Percentiles rank a stretch among this genome's conserved stretches.
These are phyloP conservation scores for Phoma sp. DNA, from an alignment of 2,329 filamentous ascomycete genomes.

Conservation along the genomic window DNA sequence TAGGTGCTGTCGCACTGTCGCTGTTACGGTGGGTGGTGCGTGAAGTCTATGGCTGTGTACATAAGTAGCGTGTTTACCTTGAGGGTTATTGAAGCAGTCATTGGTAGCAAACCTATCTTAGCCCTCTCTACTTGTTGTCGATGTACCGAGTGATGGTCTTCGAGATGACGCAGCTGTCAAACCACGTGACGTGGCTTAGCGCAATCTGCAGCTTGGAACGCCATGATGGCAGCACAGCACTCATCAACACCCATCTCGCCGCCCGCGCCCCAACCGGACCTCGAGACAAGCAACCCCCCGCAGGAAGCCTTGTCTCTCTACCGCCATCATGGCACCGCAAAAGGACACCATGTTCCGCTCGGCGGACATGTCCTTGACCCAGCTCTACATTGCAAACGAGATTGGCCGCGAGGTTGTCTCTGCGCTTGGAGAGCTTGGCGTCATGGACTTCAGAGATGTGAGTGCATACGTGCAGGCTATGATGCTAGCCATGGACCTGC, in stretches of 20 bases:
- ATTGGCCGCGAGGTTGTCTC: conserved; percentile 98
- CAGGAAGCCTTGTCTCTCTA: conserved; percentile 34
- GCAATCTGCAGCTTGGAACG: conserved; percentile 9
- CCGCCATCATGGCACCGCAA: conserved; percentile 62
- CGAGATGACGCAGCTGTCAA: conserved; percentile 14
- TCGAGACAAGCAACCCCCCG: conserved; percentile 32
- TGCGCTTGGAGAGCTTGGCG: conserved; percentile 91
- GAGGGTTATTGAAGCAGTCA: not conserved
- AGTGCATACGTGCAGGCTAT: conserved; percentile 44
- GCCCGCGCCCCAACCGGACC: conserved; percentile 26
- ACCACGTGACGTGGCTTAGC: conserved; percentile 11
- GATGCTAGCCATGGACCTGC: conserved; percentile 2
- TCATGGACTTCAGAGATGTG: conserved; percentile 98
- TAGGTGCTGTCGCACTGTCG: not conserved
- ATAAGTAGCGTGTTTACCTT: not conserved
- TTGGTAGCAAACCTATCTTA: not conserved
- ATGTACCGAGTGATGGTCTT: not conserved
- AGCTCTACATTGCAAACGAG: conserved; percentile 99
- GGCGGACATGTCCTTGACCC: conserved; percentile 99
- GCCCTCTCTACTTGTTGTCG: not conserved
- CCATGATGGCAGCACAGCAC: conserved; percentile 16
- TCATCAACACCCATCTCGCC: conserved; percentile 38
- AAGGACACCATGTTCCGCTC: conserved; percentile 99
- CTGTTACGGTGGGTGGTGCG: not conserved
- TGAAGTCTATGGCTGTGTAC: not conserved